These are phyloP conservation scores for Bolboschoenus planiculmis DNA, from an alignment of 176 grass and related monocot species.

Conservation along the genomic window DNA sequence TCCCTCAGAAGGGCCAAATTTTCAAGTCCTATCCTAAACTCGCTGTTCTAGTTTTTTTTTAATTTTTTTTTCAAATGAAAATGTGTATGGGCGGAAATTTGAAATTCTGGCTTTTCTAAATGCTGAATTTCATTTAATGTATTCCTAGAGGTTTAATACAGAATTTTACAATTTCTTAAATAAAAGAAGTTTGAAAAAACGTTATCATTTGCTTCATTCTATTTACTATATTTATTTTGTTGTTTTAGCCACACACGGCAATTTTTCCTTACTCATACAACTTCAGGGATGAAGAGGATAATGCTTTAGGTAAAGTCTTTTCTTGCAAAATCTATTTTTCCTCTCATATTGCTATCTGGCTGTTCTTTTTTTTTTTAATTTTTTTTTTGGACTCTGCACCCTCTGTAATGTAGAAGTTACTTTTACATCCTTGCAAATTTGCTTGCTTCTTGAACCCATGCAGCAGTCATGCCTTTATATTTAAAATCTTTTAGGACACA, in stretches of 20 bases:
- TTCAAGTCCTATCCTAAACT: neutral
- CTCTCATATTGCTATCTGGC: neutral
- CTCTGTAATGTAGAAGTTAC: neutral
- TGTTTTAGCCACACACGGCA: constrained; percentile 66
- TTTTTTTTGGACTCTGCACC: neutral
- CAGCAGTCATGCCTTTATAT: neutral
- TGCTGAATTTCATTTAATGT: no score
- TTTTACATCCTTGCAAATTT: neutral
- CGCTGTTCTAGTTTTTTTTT: neutral
- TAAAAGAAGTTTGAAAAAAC: neutral
- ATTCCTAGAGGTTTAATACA: no score
- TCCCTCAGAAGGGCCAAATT: neutral
- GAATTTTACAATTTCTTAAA: no score
- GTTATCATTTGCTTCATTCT: neutral
- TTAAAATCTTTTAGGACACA: no score
- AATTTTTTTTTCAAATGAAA: no score
- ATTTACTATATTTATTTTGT: constrained; percentile 27
- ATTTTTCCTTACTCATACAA: constrained; percentile 71
- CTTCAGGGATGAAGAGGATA: constrained; percentile 35
- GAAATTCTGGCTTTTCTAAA: no score
- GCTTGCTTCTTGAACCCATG: neutral
- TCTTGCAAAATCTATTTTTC: neutral
- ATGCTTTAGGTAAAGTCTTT: constrained; percentile 59
- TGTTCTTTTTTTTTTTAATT: neutral
- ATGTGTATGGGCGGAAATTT: no score